Conservation (phyloP, 1,284 basidiomycete genomes). For the Pascua sp. region DNA sequence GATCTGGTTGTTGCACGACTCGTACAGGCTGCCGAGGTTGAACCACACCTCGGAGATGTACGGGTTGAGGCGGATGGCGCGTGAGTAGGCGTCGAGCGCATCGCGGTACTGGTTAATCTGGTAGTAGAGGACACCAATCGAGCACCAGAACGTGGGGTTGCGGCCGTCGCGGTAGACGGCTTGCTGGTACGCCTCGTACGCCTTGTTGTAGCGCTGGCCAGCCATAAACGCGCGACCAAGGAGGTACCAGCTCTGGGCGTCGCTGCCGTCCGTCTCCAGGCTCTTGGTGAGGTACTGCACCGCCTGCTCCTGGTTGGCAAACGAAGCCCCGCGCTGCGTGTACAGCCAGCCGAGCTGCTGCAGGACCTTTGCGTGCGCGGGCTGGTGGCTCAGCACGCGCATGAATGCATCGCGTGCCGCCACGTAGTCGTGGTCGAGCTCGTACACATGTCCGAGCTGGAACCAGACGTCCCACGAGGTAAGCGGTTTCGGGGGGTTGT, state of each 20-base stretch:
- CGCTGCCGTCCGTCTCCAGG: slow-evolving; percentile 88
- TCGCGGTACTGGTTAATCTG: slow-evolving; percentile 99
- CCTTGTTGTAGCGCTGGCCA: slow-evolving; percentile 98
- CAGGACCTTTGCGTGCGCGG: slow-evolving; percentile 91
- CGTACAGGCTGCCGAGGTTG: slow-evolving; percentile 93
- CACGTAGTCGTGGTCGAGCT: slow-evolving; percentile 52
- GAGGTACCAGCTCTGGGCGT: slow-evolving; percentile 98
- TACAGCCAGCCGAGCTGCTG: slow-evolving; percentile 98
- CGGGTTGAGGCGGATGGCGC: slow-evolving; percentile 96
- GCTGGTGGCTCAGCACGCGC: slow-evolving; percentile 89
- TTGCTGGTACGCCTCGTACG: slow-evolving; percentile 99
- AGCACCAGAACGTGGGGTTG: slow-evolving; percentile 99
- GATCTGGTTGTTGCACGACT: slow-evolving; percentile 99
- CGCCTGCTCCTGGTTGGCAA: slow-evolving; percentile 92
- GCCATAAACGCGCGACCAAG: slow-evolving; percentile 98
- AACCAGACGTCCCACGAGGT: slow-evolving; percentile 99
- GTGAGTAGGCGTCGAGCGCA: slow-evolving; percentile 95
- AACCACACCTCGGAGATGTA: slow-evolving; percentile 99
- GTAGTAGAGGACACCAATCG: slow-evolving; percentile 98
- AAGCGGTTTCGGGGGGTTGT: slow-evolving; percentile 89
- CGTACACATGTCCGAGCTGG: slow-evolving; percentile 98
- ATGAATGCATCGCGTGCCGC: slow-evolving; percentile 94
- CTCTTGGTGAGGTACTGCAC: slow-evolving; percentile 92
- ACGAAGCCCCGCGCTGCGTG: slow-evolving; percentile 87
- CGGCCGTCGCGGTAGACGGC: slow-evolving; percentile 97